These are phyloP conservation scores for Penicillium digitatum DNA, from an alignment of 2,329 filamentous ascomycete species.

Conservation along the genomic window DNA sequence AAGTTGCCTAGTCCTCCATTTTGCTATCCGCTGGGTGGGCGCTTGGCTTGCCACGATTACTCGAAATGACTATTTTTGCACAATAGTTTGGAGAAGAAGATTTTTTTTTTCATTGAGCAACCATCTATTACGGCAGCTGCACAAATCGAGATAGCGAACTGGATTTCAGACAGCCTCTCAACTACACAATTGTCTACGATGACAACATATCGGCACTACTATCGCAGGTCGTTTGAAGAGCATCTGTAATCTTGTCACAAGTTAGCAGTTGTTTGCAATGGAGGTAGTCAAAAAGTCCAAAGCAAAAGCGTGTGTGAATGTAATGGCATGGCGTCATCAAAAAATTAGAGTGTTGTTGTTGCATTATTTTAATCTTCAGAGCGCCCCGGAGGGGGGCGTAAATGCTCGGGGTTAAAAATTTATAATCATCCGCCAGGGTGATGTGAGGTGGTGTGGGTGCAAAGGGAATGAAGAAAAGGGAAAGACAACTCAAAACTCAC, in stretches of 20 bases:
- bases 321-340: conserved; percentile 52
- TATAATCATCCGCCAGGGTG: conserved; percentile 55
- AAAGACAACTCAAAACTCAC: conserved; percentile 23
- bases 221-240: conserved; percentile 2
- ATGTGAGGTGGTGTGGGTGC: not conserved
- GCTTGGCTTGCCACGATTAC: not conserved
- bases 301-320: conserved; percentile 10
- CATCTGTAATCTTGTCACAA: conserved; percentile 16
- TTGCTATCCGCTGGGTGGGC: not conserved
- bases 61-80: not conserved
- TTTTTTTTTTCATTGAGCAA: conserved; percentile 5
- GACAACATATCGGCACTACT: conserved; percentile 6
- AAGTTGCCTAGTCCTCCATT: not conserved
- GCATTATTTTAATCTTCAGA: conserved; percentile 55
- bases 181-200: conserved; percentile 13
- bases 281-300: not conserved
- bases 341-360: conserved; percentile 72
- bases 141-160: conserved; percentile 1
- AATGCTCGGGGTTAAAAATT: conserved; percentile 63
- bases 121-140: conserved; percentile 9
- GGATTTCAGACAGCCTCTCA: not conserved
- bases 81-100: no score
- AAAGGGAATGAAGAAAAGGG: not conserved
- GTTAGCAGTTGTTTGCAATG: conserved; percentile 24
- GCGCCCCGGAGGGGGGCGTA: conserved; percentile 35